A percentile compares a stretch with the other conserved stretches of the same genome.
Evolutionary conservation across 331 rosid genomes (phyloP).

Genomic region (Malus hybrid): DNA sequence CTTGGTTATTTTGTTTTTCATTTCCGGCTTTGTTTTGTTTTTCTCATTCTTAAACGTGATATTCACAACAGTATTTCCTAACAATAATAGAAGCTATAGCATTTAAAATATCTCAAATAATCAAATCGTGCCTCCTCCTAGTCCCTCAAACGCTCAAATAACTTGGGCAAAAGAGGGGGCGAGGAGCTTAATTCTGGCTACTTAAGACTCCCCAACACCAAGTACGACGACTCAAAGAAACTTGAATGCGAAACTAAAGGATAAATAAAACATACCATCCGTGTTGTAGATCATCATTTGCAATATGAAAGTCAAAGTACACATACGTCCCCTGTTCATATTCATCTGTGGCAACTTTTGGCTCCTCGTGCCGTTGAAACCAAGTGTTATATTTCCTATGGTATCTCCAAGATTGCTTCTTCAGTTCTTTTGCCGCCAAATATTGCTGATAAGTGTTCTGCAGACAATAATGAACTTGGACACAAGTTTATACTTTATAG

Average conservation of each 20-base stretch:
- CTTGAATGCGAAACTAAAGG: background rate
- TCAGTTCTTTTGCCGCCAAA: slow-evolving; percentile 96
- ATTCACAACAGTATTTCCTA: too few relatives aligned
- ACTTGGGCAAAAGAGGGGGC: background rate
- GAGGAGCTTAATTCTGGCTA: background rate
- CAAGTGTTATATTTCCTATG: slow-evolving; percentile 91
- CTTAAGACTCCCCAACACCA: background rate
- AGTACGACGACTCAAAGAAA: slow-evolving; percentile 10
- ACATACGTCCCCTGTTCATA: slow-evolving; percentile 93
- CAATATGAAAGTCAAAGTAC: slow-evolving; percentile 89
- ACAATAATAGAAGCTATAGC: too few relatives aligned
- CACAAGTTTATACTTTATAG: slow-evolving; percentile 13
- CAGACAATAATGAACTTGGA: slow-evolving; percentile 8
- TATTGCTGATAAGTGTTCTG: slow-evolving; percentile 95
- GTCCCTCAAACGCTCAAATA: too few relatives aligned
- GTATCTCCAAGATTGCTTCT: slow-evolving; percentile 98
- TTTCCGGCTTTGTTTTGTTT: too few relatives aligned
- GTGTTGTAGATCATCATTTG: slow-evolving; percentile 78
- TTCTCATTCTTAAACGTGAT: too few relatives aligned
- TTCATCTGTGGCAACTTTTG: slow-evolving; percentile 96
- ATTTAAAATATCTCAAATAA: too few relatives aligned
- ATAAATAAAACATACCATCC: slow-evolving; percentile 64
- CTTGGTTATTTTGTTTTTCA: too few relatives aligned
- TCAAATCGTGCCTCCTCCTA: too few relatives aligned
- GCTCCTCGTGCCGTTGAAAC: slow-evolving; percentile 98